These are phyloP conservation scores for Camelina hispida DNA, from an alignment of 345 rosid genomes.

Conservation along the genomic window DNA sequence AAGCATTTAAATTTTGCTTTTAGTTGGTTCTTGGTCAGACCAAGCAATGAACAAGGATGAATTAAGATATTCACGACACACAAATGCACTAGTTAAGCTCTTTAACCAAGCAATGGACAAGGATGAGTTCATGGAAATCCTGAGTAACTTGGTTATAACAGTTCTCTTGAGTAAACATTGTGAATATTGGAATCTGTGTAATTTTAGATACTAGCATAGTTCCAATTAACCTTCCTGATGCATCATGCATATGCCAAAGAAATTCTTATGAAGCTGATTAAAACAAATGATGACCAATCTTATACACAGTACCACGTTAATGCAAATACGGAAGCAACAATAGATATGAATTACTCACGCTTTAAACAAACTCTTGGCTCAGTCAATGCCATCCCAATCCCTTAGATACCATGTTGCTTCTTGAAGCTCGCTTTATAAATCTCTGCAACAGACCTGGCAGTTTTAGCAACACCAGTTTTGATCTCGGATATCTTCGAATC, in stretches of 20 bases:
- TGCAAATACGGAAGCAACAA: conserved; percentile 10
- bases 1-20: background rate
- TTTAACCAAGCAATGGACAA: no score
- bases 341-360: background rate
- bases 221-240: background rate
- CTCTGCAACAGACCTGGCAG: conserved; percentile 54
- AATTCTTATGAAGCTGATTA: background rate
- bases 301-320: background rate
- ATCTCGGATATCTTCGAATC: conserved; percentile 61
- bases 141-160: background rate
- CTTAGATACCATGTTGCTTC: conserved; percentile 27
- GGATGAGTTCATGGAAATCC: background rate
- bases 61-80: no score
- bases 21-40: background rate
- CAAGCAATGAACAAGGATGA: no score
- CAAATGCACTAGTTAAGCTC: no score
- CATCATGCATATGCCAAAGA: background rate
- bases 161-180: background rate
- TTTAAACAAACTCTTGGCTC: conserved; percentile 13
- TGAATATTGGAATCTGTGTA: no score
- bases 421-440: conserved; percentile 46
- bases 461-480: conserved; percentile 56
- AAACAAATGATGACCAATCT: background rate
- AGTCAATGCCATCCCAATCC: conserved; percentile 7
- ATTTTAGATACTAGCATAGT: background rate